Base-by-base conservation (phyloP, 1,284 basidiomycete genomes). In the Cutaneotrichosporon sp. region DNA sequence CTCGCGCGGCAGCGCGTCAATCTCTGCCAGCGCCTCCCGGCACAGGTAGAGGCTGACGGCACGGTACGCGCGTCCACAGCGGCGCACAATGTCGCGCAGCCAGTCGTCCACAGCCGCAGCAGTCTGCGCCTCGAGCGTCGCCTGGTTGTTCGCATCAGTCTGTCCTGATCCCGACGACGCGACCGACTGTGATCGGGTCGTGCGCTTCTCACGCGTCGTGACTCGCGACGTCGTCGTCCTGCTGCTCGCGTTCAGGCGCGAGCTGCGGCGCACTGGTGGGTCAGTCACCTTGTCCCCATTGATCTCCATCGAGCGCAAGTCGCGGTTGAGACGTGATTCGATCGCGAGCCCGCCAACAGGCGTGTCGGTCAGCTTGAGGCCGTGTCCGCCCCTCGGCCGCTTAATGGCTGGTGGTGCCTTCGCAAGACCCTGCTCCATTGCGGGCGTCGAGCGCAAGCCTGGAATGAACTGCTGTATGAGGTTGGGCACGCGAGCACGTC, bases 31-130 rank as follows among this genome's bases (percentile, higher is more conserved):
- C 72, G 89, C 92, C 70, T 84, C 83, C 68, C 85, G 83, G 69
- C 88, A 90, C 70, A 92, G 87, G 79, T 90, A 97, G 72, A 86
- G 78, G 36, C 89, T 86, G 71, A 94, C 81, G 38, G 87, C 86
- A 65, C 87, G 84, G 26, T 87, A 85, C 5, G 92, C 92, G 61
- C 84, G 85, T 3, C 89, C 95, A 76, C 93, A 95, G 61, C 84
- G 85, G 64, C 90, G 85, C 80, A 91, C 86, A 32, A 96, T 83
- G 70, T 89, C 86, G 72, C 92, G 89, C 63, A 96, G 83, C 81
- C 90, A 89, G 72, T 89, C 85, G 65, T 95, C 91, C 26, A 92
- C 92, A 60, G 87, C 80, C 51, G 88, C 86, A 71, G 89, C 89
- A 18, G 86, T 85, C 26, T 86, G 85, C 70, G 85, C 85, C 70